Evolutionary conservation across 441 rosid species (phyloP), one percentile per base, ranked within the genome.

Genomic region (Flueggea neowawraea): DNA sequence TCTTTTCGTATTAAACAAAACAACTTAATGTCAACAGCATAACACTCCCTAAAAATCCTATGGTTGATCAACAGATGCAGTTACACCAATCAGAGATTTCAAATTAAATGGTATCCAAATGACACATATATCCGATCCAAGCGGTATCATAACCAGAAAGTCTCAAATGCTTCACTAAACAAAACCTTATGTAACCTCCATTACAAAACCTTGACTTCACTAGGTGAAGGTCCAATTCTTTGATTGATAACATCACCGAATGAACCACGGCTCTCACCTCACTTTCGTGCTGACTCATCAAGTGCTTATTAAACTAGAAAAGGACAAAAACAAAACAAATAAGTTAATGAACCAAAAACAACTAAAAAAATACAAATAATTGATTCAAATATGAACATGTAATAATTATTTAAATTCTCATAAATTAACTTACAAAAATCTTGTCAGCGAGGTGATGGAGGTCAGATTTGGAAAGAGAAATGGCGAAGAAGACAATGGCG

Each of bases 131-230:
- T 33, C 4, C 4, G 6, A 33, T 33, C 4, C 39, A 33, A 39
- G 86, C 96, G 44, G 98, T 96, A 75, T 93, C 84, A 52, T 88
- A 85, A 41, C 95, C 96, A 2, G 95, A 84, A 49, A 80, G 84
- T 70, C 91, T 78, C 73, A 90, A 72, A 45, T 81, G 85, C 78
- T 93, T 90, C 5, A 85, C 97, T 65, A 90, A 76, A 45, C 72
- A 78, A 75, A 77, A 88, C 63, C 95, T 88, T 57, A 87, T 72
- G 82, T 97, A 90, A 75, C 96, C 86, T 36, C 83, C 88, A 64
- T 82, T 86, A 69, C 96, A 93, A 4, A 82, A 77, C 58, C 84
- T 88, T 14, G 84, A 69, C 69, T 86, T 85, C 58, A 80, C 77
- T 57, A 68, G 71, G 52, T 73, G 78, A 41, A 84, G 89, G 62